Evolutionary conservation across 129 eudicot species (phyloP).

Genomic region (Flaveria robusta): DNA sequence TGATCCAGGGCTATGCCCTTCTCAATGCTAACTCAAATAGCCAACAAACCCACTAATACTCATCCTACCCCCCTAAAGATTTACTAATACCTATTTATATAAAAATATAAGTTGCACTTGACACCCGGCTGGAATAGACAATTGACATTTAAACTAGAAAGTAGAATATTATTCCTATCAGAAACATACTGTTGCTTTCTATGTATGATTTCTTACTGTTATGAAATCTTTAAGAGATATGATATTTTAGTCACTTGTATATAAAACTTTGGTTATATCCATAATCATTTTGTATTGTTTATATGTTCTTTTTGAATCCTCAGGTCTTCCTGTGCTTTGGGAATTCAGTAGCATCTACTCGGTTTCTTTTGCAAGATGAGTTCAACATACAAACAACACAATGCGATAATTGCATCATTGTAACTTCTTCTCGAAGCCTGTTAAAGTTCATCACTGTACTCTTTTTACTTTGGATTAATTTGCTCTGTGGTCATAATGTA

Average conservation of each 20-base stretch:
- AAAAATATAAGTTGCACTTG: too few relatives aligned
- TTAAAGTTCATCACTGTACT: background rate
- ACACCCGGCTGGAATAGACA: too few relatives aligned
- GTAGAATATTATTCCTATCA: too few relatives aligned
- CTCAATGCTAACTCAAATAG: too few relatives aligned
- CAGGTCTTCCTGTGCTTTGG: conserved; percentile 92
- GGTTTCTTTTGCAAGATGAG: conserved; percentile 94
- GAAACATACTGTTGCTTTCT: background rate
- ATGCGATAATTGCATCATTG: conserved; percentile 97
- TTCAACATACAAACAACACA: conserved; percentile 94
- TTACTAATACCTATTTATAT: too few relatives aligned
- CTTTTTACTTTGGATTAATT: background rate
- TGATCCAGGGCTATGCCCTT: too few relatives aligned
- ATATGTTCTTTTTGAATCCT: conserved; percentile 9
- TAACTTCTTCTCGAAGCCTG: conserved; percentile 44
- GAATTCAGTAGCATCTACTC: conserved; percentile 95
- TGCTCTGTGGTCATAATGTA: conserved; percentile 23
- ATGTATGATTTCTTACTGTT: background rate
- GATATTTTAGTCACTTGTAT: background rate
- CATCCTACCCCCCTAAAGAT: too few relatives aligned
- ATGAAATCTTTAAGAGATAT: background rate
- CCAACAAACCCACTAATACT: too few relatives aligned
- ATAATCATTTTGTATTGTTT: background rate
- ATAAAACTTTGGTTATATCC: background rate
- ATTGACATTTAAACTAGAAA: too few relatives aligned